Base-by-base conservation (phyloP, 176 grass and related monocot species). In the Aechmea fasciata region DNA sequence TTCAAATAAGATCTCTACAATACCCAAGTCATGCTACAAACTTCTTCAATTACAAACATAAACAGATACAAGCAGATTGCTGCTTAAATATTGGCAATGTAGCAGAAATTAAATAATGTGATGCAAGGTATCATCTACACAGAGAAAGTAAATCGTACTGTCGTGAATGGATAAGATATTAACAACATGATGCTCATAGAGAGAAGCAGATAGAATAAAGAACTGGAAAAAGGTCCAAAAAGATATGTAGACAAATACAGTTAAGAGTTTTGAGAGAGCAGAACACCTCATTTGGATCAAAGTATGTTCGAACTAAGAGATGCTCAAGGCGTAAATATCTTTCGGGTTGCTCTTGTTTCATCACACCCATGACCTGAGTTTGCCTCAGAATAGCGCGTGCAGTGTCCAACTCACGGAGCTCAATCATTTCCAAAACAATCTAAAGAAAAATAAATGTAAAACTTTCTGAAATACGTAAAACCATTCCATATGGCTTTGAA, bases 331-430 rank as follows among this genome's bases (percentile, higher is more conserved):
- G 83, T 29, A 99, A 79, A 77, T 99, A 99, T 50, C 89, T 88
- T 71, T 99, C 89, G 1, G 94, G 94, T 75, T 99, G 89, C 77
- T 93, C 94, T 87, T 99, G 94, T 74, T 99, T 93, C 94, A 99
- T 99, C 15, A 99, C 71, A 22, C 94, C 94, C 94, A 99, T 99
- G 52, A 90, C 94, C 69, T 93, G 94, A 19, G 94, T 99, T 76
- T 99, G 94, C 48, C 89, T 86, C 52, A 99, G 87, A 73, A 99
- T 99, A 69, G 89, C 81, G 15, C 89, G 86, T 15, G 94, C 89
- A 0, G 89, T 99, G 55, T 99, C 89, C 5, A 99, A 81, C 81
- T 99, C 94, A 8, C 87, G 89, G 54, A 93, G 94, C 77, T 97
- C 94, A 1, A 88, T 91, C 94, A 99, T 99, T 82, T 93, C 94